A percentile compares a stretch with the other conserved stretches of the same genome.
Conservation (phyloP, 495 filamentous ascomycete species). For the Penicillium robsamsonii region DNA sequence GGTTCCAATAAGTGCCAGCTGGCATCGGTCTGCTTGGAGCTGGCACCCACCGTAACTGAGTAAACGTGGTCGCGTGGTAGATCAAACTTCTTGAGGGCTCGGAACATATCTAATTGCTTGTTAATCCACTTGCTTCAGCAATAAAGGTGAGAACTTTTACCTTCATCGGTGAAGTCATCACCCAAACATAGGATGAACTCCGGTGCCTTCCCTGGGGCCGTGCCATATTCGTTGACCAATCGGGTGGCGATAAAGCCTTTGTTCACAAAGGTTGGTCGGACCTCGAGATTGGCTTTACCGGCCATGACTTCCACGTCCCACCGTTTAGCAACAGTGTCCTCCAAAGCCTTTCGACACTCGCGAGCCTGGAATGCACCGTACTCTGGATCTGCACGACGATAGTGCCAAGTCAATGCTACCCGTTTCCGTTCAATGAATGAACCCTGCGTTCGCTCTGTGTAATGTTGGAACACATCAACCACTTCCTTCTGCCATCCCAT, state of each 20-base stretch:
- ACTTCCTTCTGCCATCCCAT: constrained; percentile 89
- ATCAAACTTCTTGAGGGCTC: constrained; percentile 58
- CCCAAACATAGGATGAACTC: constrained; percentile 87
- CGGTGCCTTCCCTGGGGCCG: constrained; percentile 49
- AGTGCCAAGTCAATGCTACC: constrained; percentile 95
- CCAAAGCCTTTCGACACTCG: constrained; percentile 73
- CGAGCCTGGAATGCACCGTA: constrained; percentile 71
- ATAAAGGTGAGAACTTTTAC: constrained; percentile 42
- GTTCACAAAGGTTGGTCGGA: constrained; percentile 93
- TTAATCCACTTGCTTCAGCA: constrained; percentile 8
- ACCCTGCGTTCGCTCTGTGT: constrained; percentile 80
- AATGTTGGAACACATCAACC: constrained; percentile 75
- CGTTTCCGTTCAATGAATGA: constrained; percentile 91
- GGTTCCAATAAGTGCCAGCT: constrained; percentile 86
- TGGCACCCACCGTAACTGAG: constrained; percentile 82
- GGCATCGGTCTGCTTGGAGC: constrained; percentile 81
- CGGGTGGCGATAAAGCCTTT: constrained; percentile 89
- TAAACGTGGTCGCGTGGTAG: constrained; percentile 67
- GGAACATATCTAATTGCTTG: constrained; percentile 55
- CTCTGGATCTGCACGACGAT: constrained; percentile 83
- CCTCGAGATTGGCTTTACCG: constrained; percentile 93
- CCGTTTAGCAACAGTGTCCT: constrained; percentile 66
- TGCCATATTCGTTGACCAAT: constrained; percentile 64
- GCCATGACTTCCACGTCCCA: constrained; percentile 93
- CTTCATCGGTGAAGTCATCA: constrained; percentile 97